A percentile compares a stretch with the other conserved stretches of the same genome.
phyloP scores from a whole-genome alignment of 2,329 filamentous ascomycete species.

The Aotearoamyces nothofagi region DNA sequence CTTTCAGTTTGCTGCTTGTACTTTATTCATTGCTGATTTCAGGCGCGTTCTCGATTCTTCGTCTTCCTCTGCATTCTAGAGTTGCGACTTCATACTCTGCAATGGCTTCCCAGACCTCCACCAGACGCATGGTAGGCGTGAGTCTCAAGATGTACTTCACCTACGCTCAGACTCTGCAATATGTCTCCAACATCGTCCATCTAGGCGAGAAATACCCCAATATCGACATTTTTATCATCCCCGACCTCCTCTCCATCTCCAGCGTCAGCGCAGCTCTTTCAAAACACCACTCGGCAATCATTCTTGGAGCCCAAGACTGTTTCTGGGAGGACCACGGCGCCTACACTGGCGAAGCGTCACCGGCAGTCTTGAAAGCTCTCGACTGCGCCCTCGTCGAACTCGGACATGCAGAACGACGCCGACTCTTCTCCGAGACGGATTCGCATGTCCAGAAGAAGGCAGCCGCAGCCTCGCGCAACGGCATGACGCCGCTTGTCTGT shows the following conservation, averaged over 20 bases:
- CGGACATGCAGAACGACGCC: constrained; percentile 65
- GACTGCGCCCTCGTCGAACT: constrained; percentile 63
- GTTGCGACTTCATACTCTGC: too few relatives aligned
- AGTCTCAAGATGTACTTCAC: constrained; percentile 74
- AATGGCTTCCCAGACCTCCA: constrained; percentile 22
- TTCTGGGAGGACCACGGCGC: constrained; percentile 56
- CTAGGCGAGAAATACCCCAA: too few relatives aligned
- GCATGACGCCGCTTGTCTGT: constrained; percentile 65
- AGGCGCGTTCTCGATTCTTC: too few relatives aligned
- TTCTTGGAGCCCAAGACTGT: constrained; percentile 63
- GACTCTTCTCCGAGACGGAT: constrained; percentile 64
- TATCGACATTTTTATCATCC: constrained; percentile 62
- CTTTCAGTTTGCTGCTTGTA: too few relatives aligned
- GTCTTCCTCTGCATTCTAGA: too few relatives aligned
- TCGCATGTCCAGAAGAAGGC: constrained; percentile 52
- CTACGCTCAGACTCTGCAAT: constrained; percentile 41
- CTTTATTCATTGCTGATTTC: too few relatives aligned
- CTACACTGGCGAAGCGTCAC: constrained; percentile 66
- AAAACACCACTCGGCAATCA: constrained; percentile 30
- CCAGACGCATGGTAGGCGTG: constrained; percentile 53
- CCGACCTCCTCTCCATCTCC: constrained; percentile 59
- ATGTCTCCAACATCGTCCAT: constrained; percentile 33
- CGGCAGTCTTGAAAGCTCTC: constrained; percentile 47
- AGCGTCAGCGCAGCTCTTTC: constrained; percentile 32
- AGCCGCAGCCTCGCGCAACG: constrained; percentile 48